A percentile compares a stretch with the other conserved stretches of the same genome.
These are phyloP conservation scores for Delonix regia DNA, from an alignment of 306 rosid species.

Conservation along the genomic window DNA sequence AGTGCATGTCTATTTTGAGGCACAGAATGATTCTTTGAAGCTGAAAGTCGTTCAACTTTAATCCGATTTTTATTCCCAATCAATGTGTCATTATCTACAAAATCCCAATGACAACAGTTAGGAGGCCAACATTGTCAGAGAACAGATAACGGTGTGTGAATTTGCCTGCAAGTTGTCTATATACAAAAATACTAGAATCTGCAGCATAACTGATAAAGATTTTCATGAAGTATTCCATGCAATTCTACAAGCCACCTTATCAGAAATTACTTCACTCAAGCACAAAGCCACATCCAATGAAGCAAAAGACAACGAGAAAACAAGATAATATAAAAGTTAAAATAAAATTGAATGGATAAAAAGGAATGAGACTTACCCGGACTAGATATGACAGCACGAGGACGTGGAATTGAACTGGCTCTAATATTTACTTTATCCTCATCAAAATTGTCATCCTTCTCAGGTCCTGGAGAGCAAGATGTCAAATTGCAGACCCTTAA, in stretches of 20 bases:
- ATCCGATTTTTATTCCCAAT: constrained; percentile 65
- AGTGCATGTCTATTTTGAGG: constrained; percentile 55
- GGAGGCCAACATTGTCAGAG: not conserved
- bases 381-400: constrained; percentile 92
- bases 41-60: constrained; percentile 44
- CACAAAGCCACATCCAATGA: constrained; percentile 22
- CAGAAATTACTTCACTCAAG: constrained; percentile 19
- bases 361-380: constrained; percentile 57
- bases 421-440: constrained; percentile 57
- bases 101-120: constrained; percentile 28
- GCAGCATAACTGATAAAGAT: constrained; percentile 3
- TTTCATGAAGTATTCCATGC: not conserved
- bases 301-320: not conserved
- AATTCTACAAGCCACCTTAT: constrained; percentile 1
- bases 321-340: constrained; percentile 15
- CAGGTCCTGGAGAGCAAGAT: constrained; percentile 44
- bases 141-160: not conserved
- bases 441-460: constrained; percentile 45
- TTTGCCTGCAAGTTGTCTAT: not conserved
- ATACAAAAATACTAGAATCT: constrained; percentile 24
- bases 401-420: constrained; percentile 67
- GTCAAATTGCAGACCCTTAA: constrained; percentile 37
- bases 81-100: constrained; percentile 66
- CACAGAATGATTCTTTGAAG: constrained; percentile 50
- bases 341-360: constrained; percentile 14